Evolutionary conservation across 305 asterid species (phyloP), one percentile per base, ranked within the genome.

Genomic region (Solanum hybrid): DNA sequence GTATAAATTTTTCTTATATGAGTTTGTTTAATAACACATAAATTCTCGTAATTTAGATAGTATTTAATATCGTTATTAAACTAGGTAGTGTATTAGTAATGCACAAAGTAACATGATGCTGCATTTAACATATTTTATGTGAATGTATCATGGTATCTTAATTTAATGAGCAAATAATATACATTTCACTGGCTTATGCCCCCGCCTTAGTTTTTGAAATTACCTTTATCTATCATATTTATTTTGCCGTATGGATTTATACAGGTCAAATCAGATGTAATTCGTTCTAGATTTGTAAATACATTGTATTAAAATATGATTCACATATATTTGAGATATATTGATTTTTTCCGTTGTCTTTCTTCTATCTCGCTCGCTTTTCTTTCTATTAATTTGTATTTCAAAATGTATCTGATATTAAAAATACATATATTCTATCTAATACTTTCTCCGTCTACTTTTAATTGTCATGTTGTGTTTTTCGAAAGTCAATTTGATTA

Each of bases 261-360:
- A 22, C 0, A 0, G 27, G 27, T 65, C 11, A 65, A 65, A 22
- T 0, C 0, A 65, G 5, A 8, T 65, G 2, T 65, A 22, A 65
- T 65, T 65, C 0, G 2, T 65, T 65, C 5, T 65, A 65, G 27
- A 57, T 2, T 57, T 57, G 10, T 57, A 57, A 57, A 65, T 8
- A 65, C 12, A 22, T 0, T 3, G 1, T 65, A 65, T 22, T 1
- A 8, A 61, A 65, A 0, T 22, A 22, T 8, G 12, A 65, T 65
- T 61, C 2, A 0, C 72, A 20, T 20, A 0, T 61, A 61, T 61
- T 20, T 61, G 11, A 7, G 72, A 20, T 61, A 61, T 20, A 20
- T 8, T 61, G 2, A 7, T 0, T 61, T 0, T 20, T 61, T 22
- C 0, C 2, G 0, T 61, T 4, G 1, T 61, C 12, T 3, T 20